These are phyloP conservation scores for Cadophora luteo-olivacea DNA, from an alignment of 2,329 filamentous ascomycete genomes.

Conservation along the genomic window DNA sequence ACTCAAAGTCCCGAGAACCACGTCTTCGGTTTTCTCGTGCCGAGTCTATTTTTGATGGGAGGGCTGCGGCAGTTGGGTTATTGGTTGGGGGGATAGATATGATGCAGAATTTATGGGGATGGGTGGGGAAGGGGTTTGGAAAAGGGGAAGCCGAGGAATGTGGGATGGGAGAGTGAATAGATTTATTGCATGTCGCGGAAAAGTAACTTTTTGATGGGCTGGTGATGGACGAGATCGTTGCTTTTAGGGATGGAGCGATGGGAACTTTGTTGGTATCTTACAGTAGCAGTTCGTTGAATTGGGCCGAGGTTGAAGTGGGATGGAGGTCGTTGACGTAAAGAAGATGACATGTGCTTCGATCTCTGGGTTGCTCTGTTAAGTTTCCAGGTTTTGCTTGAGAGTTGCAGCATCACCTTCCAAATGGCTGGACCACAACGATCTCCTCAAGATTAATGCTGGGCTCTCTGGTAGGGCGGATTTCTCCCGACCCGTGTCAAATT, in stretches of 20 bases:
- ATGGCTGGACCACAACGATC: too few species aligned
- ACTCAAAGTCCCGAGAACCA: not conserved
- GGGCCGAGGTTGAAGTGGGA: not conserved
- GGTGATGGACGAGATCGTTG: not conserved
- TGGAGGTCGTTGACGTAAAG: not conserved
- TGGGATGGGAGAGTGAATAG: not conserved
- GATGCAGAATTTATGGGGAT: not conserved
- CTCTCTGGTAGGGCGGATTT: not conserved
- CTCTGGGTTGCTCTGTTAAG: not conserved
- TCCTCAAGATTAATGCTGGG: too few species aligned
- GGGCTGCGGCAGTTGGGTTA: not conserved
- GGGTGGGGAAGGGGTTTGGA: not conserved
- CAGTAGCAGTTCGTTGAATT: not conserved
- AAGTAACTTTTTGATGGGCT: constrained; percentile 5
- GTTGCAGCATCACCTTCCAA: too few species aligned
- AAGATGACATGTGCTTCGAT: not conserved
- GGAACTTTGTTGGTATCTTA: not conserved
- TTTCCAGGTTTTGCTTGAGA: too few species aligned
- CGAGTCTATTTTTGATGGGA: not conserved
- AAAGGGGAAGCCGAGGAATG: not conserved
- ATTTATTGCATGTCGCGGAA: constrained; percentile 10
- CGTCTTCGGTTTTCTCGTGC: not conserved
- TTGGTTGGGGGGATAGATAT: not conserved
- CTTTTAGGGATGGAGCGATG: not conserved
- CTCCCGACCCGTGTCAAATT: not conserved